phyloP scores from a whole-genome alignment of 768 basidiomycete species.

The Mycena latifolia region DNA sequence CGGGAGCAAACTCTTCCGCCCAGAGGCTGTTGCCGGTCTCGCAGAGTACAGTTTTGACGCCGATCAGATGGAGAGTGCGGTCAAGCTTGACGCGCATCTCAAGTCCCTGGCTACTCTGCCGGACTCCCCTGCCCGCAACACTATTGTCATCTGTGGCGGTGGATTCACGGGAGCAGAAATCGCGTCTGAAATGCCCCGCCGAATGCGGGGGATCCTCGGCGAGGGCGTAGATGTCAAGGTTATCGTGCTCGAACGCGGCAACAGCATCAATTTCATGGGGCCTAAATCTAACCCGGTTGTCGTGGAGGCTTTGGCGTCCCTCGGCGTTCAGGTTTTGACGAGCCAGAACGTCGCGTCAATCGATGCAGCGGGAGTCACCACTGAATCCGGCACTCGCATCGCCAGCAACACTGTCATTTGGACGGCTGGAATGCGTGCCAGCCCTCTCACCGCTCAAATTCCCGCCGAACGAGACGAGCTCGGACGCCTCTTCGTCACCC shows the following conservation, averaged over 20 bases:
- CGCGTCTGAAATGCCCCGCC: constrained; percentile 37
- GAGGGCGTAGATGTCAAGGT: constrained; percentile 29
- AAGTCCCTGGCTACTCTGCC: constrained; percentile 31
- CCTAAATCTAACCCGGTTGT: constrained; percentile 33
- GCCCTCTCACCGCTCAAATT: constrained; percentile 36
- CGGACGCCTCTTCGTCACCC: constrained; percentile 33
- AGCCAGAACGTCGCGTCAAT: constrained; percentile 33
- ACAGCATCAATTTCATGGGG: constrained; percentile 33
- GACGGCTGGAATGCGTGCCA: constrained; percentile 40
- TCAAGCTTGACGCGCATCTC: constrained; percentile 36
- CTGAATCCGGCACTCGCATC: constrained; percentile 33
- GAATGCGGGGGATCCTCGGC: constrained; percentile 36
- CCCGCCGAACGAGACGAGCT: constrained; percentile 34
- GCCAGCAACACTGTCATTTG: constrained; percentile 38
- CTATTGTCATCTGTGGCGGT: constrained; percentile 38
- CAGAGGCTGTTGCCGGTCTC: constrained; percentile 29
- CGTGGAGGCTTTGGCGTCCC: constrained; percentile 26
- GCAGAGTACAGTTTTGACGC: constrained; percentile 34
- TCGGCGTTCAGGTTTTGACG: constrained; percentile 32
- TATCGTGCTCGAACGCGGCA: constrained; percentile 31
- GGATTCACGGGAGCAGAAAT: constrained; percentile 39
- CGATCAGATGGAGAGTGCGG: constrained; percentile 35
- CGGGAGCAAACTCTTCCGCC: constrained; percentile 38
- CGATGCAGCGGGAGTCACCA: constrained; percentile 36
- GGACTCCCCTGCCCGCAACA: constrained; percentile 36